Evolutionary conservation across 2,329 filamentous ascomycete species (phyloP), one percentile per base, ranked within the genome.

Genomic region (Waltergamsia citrina): DNA sequence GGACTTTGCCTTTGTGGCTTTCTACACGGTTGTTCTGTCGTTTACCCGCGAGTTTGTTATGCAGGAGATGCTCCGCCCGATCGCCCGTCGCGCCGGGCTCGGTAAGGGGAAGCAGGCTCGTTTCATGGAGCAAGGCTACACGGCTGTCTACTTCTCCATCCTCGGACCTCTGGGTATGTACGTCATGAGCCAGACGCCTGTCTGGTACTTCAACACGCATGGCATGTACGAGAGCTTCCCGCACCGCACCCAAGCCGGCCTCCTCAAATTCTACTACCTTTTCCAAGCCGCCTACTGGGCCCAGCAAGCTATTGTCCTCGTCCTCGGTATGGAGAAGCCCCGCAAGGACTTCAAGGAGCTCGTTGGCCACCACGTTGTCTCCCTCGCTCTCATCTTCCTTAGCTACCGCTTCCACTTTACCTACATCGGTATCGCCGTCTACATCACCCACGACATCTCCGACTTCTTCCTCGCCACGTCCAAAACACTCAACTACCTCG

Each of bases 381-480:
- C 85, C 15, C 63, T 96, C 39, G 65, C 79, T 15, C 71, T 96
- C 47, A 94, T 96, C 45, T 81, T 63, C 38, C 64, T 90, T 51
- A 92, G 84, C 64, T 96, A 95, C 63, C 78, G 86, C 40, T 96
- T 94, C 67, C 88, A 96, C 61, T 96, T 95, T 58, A 93, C 87
- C 15, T 90, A 94, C 60, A 93, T 96, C 55, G 88, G 88, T 18
- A 63, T 95, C 36, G 85, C 86, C 15, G 86, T 96, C 22, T 96
- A 94, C 59, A 86, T 92, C 41, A 94, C 88, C 8, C 86, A 94
- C 59, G 88, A 96, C 53, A 84, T 95, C 41, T 87, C 81, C 39
- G 88, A 95, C 57, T 94, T 95, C 63, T 95, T 95, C 74, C 72
- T 95, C 29, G 88, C 90, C 24, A 92, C 85, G 3, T 94, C 86